Evolutionary conservation across 1,139 yeast genomes (phyloP), one percentile per base, ranked within the genome.

Genomic region (Lodderomyces beijingensis): DNA sequence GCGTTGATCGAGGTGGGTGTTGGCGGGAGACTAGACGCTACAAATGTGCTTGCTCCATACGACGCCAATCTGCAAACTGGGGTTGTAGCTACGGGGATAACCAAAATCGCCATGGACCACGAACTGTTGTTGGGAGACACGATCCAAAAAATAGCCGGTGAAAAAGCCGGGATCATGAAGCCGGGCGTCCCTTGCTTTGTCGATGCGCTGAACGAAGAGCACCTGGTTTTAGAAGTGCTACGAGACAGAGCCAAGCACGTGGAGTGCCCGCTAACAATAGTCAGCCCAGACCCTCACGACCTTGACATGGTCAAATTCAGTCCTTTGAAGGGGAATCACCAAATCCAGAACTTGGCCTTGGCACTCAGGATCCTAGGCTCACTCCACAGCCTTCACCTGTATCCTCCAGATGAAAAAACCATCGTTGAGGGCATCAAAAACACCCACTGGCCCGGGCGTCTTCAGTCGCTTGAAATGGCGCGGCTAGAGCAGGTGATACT

Each of bases 1-100:
- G 95, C 95, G 1, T 74, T 88, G 1, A 59, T 89, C 20, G 97
- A 89, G 51, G 96, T 87, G 3, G 97, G 97, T 0, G 62, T 89
- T 5, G 97, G 97, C 2, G 97, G 97, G 0, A 55, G 85, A 26
- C 55, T 79, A 23, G 97, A 89, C 57, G 88, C 96, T 1, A 89
- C 97, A 0, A 89, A 89, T 58, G 85, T 65, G 2, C 47, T 69
- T 21, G 42, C 41, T 11, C 79, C 41, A 34, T 72, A 34, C 30
- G 29, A 32, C 7, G 13, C 11, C 9, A 7, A 25, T 12, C n/a
- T 4, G 10, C 4, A 13, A 4, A n/a, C n/a, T 4, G 6, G 27
- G 21, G 78, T 81, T 3, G 39, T 83, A 1, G 79, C 74, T 3
- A 72, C 88, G 3, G 95, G 81, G 1, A 80, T 89, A 24, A 79